phyloP scores from a whole-genome alignment of 2,329 filamentous ascomycete species.

The Sporothrix sp. region DNA sequence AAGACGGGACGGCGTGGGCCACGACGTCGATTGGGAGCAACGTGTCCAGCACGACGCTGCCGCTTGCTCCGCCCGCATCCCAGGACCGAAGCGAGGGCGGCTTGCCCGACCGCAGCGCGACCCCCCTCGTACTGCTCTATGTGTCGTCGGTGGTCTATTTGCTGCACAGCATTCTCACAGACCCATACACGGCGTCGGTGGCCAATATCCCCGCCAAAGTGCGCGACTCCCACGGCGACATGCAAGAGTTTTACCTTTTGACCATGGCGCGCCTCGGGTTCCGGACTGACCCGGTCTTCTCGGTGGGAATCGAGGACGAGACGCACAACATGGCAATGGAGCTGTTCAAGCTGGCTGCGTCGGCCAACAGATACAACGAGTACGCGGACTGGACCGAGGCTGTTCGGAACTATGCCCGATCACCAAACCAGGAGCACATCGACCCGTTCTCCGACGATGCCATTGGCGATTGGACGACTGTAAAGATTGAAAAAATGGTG shows the following conservation, averaged over 20 bases:
- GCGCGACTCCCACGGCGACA: slow-evolving; percentile 56
- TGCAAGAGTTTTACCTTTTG: slow-evolving; percentile 67
- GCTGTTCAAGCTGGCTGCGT: slow-evolving; percentile 70
- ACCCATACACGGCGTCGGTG: slow-evolving; percentile 33
- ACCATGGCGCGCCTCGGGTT: slow-evolving; percentile 78
- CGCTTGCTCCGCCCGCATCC: background rate
- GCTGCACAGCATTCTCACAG: slow-evolving; percentile 43
- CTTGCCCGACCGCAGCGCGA: background rate
- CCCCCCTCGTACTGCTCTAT: slow-evolving; percentile 31
- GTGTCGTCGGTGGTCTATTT: slow-evolving; percentile 40
- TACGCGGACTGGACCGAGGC: slow-evolving; percentile 14
- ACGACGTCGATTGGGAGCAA: background rate
- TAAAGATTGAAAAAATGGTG: slow-evolving; percentile 7
- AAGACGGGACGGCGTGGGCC: background rate
- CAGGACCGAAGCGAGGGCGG: background rate
- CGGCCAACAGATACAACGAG: slow-evolving; percentile 54
- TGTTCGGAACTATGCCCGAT: too few species aligned
- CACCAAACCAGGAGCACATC: too few species aligned
- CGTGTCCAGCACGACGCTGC: background rate
- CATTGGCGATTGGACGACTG: background rate
- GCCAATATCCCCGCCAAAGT: slow-evolving; percentile 63
- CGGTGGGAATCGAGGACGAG: slow-evolving; percentile 36
- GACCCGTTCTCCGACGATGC: slow-evolving; percentile 13
- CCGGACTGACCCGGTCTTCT: slow-evolving; percentile 58
- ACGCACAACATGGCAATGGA: slow-evolving; percentile 75